phyloP scores from a whole-genome alignment of 2,329 filamentous ascomycete genomes.

The Teratosphaeria gauchensis region DNA sequence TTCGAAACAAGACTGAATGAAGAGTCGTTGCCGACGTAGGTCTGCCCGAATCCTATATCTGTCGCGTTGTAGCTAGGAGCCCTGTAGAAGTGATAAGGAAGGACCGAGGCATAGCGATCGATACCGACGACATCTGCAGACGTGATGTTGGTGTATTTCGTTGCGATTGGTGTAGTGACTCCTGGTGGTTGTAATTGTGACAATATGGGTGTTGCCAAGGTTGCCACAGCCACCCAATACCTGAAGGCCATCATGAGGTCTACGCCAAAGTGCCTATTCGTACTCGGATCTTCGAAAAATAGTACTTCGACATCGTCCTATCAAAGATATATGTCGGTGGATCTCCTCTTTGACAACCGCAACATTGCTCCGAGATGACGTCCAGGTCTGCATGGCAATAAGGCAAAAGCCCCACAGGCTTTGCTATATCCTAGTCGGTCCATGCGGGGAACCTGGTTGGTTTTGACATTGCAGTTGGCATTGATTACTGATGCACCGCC shows the following conservation, averaged over 20 bases:
- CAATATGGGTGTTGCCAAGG: background rate
- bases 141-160: slow-evolving; percentile 17
- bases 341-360: background rate
- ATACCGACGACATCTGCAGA: slow-evolving; percentile 33
- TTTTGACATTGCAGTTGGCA: background rate
- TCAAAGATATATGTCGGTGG: too few species aligned
- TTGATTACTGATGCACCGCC: too few species aligned
- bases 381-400: background rate
- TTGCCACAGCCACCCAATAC: background rate
- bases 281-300: too few species aligned
- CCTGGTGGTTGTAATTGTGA: background rate
- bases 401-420: background rate
- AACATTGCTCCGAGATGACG: background rate
- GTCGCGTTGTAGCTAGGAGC: slow-evolving; percentile 13
- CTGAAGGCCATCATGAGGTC: background rate
- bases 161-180: background rate
- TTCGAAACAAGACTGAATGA: slow-evolving; percentile 22
- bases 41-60: slow-evolving; percentile 20
- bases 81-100: slow-evolving; percentile 32
- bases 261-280: background rate
- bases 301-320: too few species aligned
- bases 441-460: background rate
- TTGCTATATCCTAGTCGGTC: background rate
- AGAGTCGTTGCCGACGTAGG: slow-evolving; percentile 25
- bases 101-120: slow-evolving; percentile 28